Evolutionary conservation across 1,139 yeast genomes (phyloP).

Genomic region (Waltiozyma solani): DNA sequence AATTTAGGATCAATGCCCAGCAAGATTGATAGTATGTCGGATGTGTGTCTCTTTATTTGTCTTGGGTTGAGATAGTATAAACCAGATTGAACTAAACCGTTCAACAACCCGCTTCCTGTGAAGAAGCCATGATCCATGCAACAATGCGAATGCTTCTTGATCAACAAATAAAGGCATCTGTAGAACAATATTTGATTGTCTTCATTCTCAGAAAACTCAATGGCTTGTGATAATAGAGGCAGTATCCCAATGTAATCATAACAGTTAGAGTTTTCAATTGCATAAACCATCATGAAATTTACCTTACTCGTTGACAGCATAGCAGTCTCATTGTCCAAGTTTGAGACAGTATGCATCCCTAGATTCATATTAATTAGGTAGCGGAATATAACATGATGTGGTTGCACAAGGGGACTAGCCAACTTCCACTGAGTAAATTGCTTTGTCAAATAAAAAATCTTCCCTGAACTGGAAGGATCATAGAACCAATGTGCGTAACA

Average conservation of each 20-base stretch:
- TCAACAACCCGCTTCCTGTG: constrained; percentile 22
- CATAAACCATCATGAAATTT: constrained; percentile 21
- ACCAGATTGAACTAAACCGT: constrained; percentile 20
- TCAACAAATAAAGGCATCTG: constrained; percentile 21
- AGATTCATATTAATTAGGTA: constrained; percentile 27
- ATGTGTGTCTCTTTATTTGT: background rate
- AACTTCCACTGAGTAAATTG: constrained; percentile 21
- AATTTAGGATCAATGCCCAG: background rate
- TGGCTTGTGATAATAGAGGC: constrained; percentile 29
- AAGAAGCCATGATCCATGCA: constrained; percentile 28
- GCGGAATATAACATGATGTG: constrained; percentile 24
- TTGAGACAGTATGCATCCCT: constrained; percentile 21
- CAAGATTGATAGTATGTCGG: background rate
- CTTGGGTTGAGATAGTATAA: background rate
- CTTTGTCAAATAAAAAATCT: background rate
- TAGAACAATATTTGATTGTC: constrained; percentile 22
- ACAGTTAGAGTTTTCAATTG: constrained; percentile 21
- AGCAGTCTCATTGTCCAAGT: constrained; percentile 10
- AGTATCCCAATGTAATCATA: constrained; percentile 25
- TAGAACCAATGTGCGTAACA: constrained; percentile 31
- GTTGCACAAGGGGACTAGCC: constrained; percentile 22
- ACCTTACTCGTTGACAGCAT: constrained; percentile 21
- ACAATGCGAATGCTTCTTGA: constrained; percentile 25
- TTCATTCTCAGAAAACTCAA: constrained; percentile 19
- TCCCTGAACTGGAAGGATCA: constrained; percentile 2